phyloP scores from a whole-genome alignment of 2,329 filamentous ascomycete genomes.

The Ampelomyces quisqualis region DNA sequence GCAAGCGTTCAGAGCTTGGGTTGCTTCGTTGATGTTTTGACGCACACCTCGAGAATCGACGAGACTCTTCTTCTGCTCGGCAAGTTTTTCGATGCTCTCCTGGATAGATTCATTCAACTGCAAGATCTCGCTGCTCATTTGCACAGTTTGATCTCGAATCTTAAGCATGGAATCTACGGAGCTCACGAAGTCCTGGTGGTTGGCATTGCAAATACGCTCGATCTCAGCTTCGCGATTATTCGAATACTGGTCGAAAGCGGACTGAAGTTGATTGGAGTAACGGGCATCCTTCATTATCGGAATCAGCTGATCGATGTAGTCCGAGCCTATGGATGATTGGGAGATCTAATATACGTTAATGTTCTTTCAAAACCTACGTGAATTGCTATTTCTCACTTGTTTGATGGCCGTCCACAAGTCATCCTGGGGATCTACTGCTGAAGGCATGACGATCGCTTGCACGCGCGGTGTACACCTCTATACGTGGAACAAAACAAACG shows the following conservation, averaged over 20 bases:
- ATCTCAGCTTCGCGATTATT: slow-evolving; percentile 87
- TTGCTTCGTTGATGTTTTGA: slow-evolving; percentile 93
- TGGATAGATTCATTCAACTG: slow-evolving; percentile 94
- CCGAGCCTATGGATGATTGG: slow-evolving; percentile 83
- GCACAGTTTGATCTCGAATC: slow-evolving; percentile 86
- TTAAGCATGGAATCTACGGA: slow-evolving; percentile 93
- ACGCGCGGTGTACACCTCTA: slow-evolving; percentile 5
- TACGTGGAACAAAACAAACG: too few species aligned
- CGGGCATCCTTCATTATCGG: slow-evolving; percentile 90
- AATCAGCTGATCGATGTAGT: slow-evolving; percentile 94
- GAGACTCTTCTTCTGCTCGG: slow-evolving; percentile 88
- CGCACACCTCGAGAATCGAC: slow-evolving; percentile 90
- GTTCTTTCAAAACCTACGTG: not conserved
- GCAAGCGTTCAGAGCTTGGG: slow-evolving; percentile 83
- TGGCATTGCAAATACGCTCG: slow-evolving; percentile 89
- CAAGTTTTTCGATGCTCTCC: slow-evolving; percentile 88
- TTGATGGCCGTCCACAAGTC: slow-evolving; percentile 52
- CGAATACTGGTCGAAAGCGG: slow-evolving; percentile 78
- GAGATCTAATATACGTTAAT: slow-evolving; percentile 67
- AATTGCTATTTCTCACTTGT: slow-evolving; percentile 43
- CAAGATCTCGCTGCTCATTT: slow-evolving; percentile 85
- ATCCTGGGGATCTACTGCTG: slow-evolving; percentile 48
- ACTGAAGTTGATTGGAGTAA: slow-evolving; percentile 71
- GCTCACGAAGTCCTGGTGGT: slow-evolving; percentile 93
- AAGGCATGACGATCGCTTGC: slow-evolving; percentile 31